These are phyloP conservation scores for Rhexocercosporidium sp. DNA, from an alignment of 2,329 filamentous ascomycete genomes.

Conservation along the genomic window DNA sequence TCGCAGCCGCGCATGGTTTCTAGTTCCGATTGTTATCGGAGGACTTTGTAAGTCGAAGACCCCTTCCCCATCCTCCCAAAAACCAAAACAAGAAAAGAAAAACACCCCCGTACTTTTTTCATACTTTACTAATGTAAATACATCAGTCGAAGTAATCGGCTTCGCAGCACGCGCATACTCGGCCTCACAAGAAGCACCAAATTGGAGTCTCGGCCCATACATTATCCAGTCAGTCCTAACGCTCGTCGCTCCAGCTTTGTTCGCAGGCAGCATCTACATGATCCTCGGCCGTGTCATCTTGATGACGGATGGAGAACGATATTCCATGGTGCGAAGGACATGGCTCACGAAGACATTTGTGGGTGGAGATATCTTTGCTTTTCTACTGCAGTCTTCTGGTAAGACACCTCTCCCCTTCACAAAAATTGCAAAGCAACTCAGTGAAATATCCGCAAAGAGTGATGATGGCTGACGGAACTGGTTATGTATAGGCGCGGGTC, in stretches of 20 bases:
- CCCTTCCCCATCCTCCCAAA: neutral
- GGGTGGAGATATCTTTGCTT: slow-evolving; percentile 48
- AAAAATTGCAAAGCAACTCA: too few species aligned
- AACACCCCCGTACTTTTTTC: too few species aligned
- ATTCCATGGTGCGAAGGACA: slow-evolving; percentile 41
- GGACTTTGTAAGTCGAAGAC: slow-evolving; percentile 48
- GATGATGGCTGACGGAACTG: neutral
- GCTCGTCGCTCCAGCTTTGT: slow-evolving; percentile 46
- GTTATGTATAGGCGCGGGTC: neutral
- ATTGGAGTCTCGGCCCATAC: slow-evolving; percentile 37
- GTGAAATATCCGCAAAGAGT: neutral
- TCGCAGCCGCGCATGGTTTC: slow-evolving; percentile 52
- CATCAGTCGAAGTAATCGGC: slow-evolving; percentile 45
- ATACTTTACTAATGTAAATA: slow-evolving; percentile 13
- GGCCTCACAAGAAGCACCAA: slow-evolving; percentile 27
- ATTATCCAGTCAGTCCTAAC: slow-evolving; percentile 44
- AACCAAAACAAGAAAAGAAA: neutral
- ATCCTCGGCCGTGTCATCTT: slow-evolving; percentile 45
- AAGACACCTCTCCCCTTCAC: neutral
- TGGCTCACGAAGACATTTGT: slow-evolving; percentile 51
- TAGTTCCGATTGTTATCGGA: slow-evolving; percentile 55
- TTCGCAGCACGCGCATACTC: slow-evolving; percentile 40
- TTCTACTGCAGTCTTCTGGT: slow-evolving; percentile 45
- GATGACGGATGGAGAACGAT: slow-evolving; percentile 42
- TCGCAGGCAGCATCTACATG: slow-evolving; percentile 48